Evolutionary conservation across 768 basidiomycete species (phyloP).

Genomic region (Agaricus blazei): DNA sequence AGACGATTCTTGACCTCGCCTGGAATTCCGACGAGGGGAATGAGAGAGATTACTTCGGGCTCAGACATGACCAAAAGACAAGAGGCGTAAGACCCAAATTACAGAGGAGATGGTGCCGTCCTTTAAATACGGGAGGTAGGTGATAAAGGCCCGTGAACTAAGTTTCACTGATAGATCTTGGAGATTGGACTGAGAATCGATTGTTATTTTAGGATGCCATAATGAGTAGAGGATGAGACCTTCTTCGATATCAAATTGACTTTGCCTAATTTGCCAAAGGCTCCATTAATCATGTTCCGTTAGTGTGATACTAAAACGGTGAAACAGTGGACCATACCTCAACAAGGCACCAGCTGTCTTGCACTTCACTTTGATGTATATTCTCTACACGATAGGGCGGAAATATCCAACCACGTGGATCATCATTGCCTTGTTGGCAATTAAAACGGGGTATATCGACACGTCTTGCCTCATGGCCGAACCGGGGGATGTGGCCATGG

Average conservation of each 20-base stretch:
- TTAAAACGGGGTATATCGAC: too few relatives aligned
- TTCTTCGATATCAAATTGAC: not conserved
- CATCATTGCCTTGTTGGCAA: too few relatives aligned
- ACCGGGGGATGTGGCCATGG: too few relatives aligned
- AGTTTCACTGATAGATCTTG: not conserved
- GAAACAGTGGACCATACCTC: too few relatives aligned
- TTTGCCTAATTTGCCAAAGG: too few relatives aligned
- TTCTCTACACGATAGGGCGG: too few relatives aligned
- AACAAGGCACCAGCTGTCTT: too few relatives aligned
- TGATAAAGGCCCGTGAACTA: not conserved
- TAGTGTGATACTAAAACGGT: too few relatives aligned
- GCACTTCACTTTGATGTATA: too few relatives aligned
- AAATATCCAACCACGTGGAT: too few relatives aligned
- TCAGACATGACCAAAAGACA: not conserved
- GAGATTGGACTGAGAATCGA: not conserved
- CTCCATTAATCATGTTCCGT: too few relatives aligned
- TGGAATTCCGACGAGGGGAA: not conserved
- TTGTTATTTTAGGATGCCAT: not conserved
- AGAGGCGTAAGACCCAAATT: not conserved
- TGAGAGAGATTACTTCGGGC: not conserved
- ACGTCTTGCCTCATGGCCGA: too few relatives aligned
- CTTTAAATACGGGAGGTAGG: not conserved
- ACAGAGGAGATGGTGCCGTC: not conserved
- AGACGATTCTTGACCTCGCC: conserved; percentile 24
- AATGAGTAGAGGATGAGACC: not conserved